Base-by-base conservation (phyloP, 148 eudicot genomes). In the Dysphania ambrosioides region DNA sequence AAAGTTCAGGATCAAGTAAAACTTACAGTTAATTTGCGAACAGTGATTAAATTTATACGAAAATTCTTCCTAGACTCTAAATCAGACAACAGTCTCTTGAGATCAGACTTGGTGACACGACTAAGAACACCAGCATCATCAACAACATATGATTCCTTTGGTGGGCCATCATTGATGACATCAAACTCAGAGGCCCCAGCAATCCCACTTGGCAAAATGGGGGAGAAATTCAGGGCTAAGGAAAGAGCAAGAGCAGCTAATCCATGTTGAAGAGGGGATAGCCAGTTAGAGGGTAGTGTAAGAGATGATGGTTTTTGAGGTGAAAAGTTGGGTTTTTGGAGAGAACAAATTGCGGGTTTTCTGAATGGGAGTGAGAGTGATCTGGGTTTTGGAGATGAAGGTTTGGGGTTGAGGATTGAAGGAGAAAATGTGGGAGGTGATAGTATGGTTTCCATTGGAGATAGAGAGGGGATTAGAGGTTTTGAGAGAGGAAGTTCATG, bases 81-180 rank as follows among this genome's bases (percentile, higher is more conserved):
- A 84, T 92, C 99, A 69, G 94, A 71, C 79, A 96, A 80, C 87
- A 96, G 79, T 4, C 91, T 77, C 79, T 90, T 92, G 78, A 96
- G 82, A 75, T 96, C 97, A 26, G 97, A 89, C 31, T 71, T 92
- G 0, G 99, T 96, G 1, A 96, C 89, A 0, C 99, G 85, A 40
- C 93, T 96, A 66, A 96, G 90, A 64, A 96, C 99, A 1, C 97
- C 97, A 3, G 99, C 99, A 84, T 96, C 99, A 83, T 96, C 99
- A 16, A 90, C 85, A 18, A 92, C 97, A 81, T 87, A 90, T 0
- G 94, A 72, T 0, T 96, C 99, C 35, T 89, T 86, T 0, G 97
- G 94, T 0, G 99, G 99, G 9, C 91, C 94, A 7, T 90, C 94
- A 70, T 86, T 90, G 2, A 96, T 38, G 30, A 96, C 93, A 82